Base-by-base conservation (phyloP, 306 rosid genomes). In the Cyamopsis tetragonoloba region DNA sequence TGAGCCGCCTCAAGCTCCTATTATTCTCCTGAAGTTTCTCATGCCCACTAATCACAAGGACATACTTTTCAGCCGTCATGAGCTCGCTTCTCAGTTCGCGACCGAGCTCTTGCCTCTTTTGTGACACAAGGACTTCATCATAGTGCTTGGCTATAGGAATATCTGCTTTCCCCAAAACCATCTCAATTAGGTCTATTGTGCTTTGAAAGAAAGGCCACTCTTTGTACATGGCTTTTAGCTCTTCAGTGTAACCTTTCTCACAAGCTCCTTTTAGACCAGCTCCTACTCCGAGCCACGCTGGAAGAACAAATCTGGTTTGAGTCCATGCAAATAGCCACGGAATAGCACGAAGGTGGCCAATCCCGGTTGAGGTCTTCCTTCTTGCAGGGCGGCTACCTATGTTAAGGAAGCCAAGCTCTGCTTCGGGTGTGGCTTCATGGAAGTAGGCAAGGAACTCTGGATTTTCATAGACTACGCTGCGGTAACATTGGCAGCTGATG, bases 321-420 rank as follows among this genome's bases (percentile, higher is more conserved):
- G 98, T 92, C 98, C 98, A 92, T 1, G 98, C 96, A 69, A 92
- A 92, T n/a, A 89, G 65, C 96, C 98, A 92, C 0, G 98, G 98
- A 34, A 92, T 92, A 5, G 98, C 98, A 2, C 96, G 95, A 35
- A 92, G 95, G 75, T 92, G 85, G 23, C 95, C 98, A 0, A 92
- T 92, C 72, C 92, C 98, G 13, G 34, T 77, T 0, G 92, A 50
- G 82, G 63, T 62, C 81, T 89, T 92, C 82, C 96, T 84, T 73
- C 96, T 87, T 3, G 96, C 57, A 11, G 96, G 98, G 37, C 96
- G 96, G 79, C 98, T 89, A 51, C 98, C 98, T 47, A 92, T 92
- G 85, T 92, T 92, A 30, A 89, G 98, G 88, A 74, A 92, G 59
- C 96, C 98, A 48, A 92, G 98, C 82, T 92, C 98, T 31, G 95